Base-by-base conservation (phyloP, 2,329 filamentous ascomycete genomes). In the Cryphonectria radicalis region DNA sequence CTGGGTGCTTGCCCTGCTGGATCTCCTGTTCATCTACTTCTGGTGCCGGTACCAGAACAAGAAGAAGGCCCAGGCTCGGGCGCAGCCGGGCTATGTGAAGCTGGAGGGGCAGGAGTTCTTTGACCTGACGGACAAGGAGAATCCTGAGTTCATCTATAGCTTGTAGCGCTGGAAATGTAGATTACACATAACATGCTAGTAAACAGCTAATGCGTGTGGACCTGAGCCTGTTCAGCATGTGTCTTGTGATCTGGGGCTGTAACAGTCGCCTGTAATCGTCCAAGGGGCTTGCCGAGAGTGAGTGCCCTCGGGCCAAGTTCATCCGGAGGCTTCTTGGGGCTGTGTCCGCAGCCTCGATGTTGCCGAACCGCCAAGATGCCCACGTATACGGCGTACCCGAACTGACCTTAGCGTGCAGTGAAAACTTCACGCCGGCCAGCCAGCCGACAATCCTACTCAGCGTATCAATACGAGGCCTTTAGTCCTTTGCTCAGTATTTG, bases 51-150 rank as follows among this genome's bases (percentile, higher is more conserved):
- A 78, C 28, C 84, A 90, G 80, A 93, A 93, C 74, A 80, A 78
- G 73, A 85, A 85, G 79, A 92, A 92, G 81, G 87, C 83, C 0
- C 76, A 76, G 10, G 76, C 88, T 22, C 79, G 88, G 59, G 84
- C 84, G 1, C 80, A 82, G 66, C 85, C 88, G 0, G 86, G 82
- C 1, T 92, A 92, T 77, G 82, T 83, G 35, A 89, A 85, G 78
- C 73, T 92, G 68, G 88, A 89, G 77, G 91, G 92, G 73, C 89
- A 92, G 78, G 90, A 92, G 82, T 92, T 88, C 80, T 81, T 89
- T 70, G 90, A 92, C 77, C 78, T 92, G 73, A 92, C 90, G 4
- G 90, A 92, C 76, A 80, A 83, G 69, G 90, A 92, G 82, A 92
- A 91, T 72, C 81, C 83, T 1, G 87, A 92, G 77, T 91, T 92